Base-by-base conservation (phyloP, 805 yeast species). In the Cyberlindnera americana region DNA sequence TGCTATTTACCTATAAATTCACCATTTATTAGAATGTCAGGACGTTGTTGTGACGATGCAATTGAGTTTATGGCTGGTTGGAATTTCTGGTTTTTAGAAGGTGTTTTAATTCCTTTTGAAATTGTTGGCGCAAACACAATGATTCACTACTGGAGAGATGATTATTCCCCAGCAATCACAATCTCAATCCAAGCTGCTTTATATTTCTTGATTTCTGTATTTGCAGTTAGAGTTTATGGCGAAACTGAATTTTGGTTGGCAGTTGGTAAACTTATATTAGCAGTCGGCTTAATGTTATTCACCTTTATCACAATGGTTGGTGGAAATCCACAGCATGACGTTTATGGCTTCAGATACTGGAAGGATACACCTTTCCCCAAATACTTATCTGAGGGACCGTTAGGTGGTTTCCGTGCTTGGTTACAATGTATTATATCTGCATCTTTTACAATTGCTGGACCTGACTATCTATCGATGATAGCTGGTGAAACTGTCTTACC, bases 281-380 rank as follows among this genome's bases (percentile, higher is more conserved):
- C 90, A 12, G 57, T 81, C n/a, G 95, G 93, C 2, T 66, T 87
- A 33, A 72, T 87, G 43, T 53, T 82, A 19, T 87, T 83, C 60
- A 84, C 93, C 2, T 81, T 87, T 50, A 58, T 85, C 38, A 79
- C 89, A 6, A 87, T 86, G 95, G 76, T 83, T 26, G 95, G 95
- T 22, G 96, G 95, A 19, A 87, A 86, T 57, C 95, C 95, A 1
- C 59, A 67, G 29, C 77, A 74, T 44, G 85, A 83, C 48, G 72
- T 66, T 5, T 77, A 66, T 48, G 85, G 85, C 3, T 77, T 79
- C 54, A 58, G 80, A 32, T 70, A 74, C 53, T 79, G 80, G 75
- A 59, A 57, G 12, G 57, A 70, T 15, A 77, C 75, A 32, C 74
- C 79, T 3, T 78, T 84, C 54, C 78, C 80, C 15, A 65, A 69